A percentile compares a stretch with the other conserved stretches of the same genome.
These are phyloP conservation scores for Pharnaceum exiguum DNA, from an alignment of 148 eudicot species.

Conservation along the genomic window DNA sequence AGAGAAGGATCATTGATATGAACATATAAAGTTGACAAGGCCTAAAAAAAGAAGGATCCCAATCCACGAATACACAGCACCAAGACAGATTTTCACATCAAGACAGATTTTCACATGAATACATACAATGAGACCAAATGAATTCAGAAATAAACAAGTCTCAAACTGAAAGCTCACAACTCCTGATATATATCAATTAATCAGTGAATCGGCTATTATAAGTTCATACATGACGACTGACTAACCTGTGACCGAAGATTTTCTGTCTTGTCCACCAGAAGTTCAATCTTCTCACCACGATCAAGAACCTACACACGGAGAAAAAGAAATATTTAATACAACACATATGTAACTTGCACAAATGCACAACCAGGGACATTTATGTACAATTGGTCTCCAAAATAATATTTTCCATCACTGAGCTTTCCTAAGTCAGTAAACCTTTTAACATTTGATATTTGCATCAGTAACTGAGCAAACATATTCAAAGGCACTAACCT, in stretches of 20 bases:
- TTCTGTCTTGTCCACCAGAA: constrained; percentile 92
- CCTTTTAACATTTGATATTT: neutral
- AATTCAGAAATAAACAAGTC: no score
- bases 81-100: neutral
- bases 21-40: neutral
- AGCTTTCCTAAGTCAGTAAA: neutral
- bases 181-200: no score
- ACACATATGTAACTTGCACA: no score
- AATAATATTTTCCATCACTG: neutral
- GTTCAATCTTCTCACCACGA: constrained; percentile 97
- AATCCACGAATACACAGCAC: neutral
- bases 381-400: no score
- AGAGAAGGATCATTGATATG: neutral
- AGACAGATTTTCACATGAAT: neutral
- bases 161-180: no score
- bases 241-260: constrained; percentile 50
- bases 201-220: no score
- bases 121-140: no score
- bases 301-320: constrained; percentile 63
- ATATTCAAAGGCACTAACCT: constrained; percentile 19
- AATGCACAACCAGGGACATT: no score
- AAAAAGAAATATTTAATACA: no score
- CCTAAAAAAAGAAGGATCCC: neutral
- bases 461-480: neutral
- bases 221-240: neutral